Conservation (phyloP, 306 rosid genomes). For the Prunus mume region DNA sequence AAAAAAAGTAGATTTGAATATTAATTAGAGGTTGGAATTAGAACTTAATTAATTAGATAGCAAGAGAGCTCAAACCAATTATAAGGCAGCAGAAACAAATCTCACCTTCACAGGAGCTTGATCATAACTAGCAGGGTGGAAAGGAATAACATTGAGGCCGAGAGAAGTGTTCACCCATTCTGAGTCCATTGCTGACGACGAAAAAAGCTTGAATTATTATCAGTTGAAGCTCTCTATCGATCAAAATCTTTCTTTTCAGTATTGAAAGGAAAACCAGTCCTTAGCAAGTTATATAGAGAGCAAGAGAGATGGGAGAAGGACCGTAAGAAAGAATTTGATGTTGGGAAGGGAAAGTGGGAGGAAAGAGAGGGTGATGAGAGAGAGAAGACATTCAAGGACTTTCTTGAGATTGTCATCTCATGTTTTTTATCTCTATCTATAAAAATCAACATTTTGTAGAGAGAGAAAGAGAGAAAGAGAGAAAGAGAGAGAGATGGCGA, state of each 20-base stretch:
- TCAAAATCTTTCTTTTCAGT: neutral
- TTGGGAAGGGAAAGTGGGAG: slow-evolving; percentile 32
- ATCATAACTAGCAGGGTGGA: neutral
- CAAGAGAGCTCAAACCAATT: neutral
- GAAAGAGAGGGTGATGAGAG: slow-evolving; percentile 29
- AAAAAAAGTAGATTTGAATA: neutral
- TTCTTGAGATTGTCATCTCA: slow-evolving; percentile 12
- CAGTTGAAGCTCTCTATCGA: neutral
- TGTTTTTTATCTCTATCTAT: neutral
- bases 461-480: neutral
- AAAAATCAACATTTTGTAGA: neutral
- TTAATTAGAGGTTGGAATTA: neutral
- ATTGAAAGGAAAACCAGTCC: slow-evolving; percentile 1
- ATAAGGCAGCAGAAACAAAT: neutral
- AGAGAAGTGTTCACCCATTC: slow-evolving; percentile 43
- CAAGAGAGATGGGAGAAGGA: neutral
- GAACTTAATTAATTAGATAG: neutral
- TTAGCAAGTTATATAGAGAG: neutral
- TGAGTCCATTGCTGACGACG: slow-evolving; percentile 17
- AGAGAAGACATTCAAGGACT: neutral
- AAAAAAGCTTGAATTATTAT: neutral
- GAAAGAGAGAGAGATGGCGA: neutral
- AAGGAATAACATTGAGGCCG: slow-evolving; percentile 50
- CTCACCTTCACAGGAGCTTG: slow-evolving; percentile 18
- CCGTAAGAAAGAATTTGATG: neutral